Percentiles rank a stretch among this genome's conserved stretches.
Conservation (phyloP, 805 yeast genomes). For the Vanderwaltozyma polyspora region DNA sequence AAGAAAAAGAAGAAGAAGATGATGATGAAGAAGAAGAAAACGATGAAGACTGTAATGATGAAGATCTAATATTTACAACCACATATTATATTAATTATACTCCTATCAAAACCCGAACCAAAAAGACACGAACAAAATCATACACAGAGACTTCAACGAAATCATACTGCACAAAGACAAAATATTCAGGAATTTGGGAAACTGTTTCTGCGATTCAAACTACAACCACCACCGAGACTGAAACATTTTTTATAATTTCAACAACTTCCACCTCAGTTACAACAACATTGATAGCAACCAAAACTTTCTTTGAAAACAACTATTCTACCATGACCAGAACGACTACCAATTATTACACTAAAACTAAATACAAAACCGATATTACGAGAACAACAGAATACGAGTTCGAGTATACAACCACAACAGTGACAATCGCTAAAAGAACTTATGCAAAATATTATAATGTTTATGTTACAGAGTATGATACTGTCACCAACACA, state of each 20-base stretch:
- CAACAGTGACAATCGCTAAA: not conserved
- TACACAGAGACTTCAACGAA: not conserved
- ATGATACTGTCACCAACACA: not conserved
- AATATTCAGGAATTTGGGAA: not conserved
- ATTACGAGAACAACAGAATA: not conserved
- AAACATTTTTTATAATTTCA: not conserved
- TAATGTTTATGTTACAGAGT: not conserved
- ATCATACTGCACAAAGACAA: not conserved
- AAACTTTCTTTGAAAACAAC: not conserved
- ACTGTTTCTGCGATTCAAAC: not conserved
- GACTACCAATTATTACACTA: not conserved
- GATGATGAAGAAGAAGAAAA: not conserved
- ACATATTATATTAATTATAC: not conserved
- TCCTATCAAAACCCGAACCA: not conserved
- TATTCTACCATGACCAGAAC: not conserved
- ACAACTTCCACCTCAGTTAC: not conserved
- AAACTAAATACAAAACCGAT: conserved; percentile 1
- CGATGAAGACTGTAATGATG: not conserved
- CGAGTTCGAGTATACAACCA: not conserved
- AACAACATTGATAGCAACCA: not conserved
- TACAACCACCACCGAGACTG: not conserved
- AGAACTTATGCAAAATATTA: not conserved
- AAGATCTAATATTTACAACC: not conserved
- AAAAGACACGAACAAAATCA: not conserved
- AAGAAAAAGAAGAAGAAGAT: not conserved